Evolutionary conservation across 2,329 filamentous ascomycete species (phyloP).

Genomic region (Septoria linicola): DNA sequence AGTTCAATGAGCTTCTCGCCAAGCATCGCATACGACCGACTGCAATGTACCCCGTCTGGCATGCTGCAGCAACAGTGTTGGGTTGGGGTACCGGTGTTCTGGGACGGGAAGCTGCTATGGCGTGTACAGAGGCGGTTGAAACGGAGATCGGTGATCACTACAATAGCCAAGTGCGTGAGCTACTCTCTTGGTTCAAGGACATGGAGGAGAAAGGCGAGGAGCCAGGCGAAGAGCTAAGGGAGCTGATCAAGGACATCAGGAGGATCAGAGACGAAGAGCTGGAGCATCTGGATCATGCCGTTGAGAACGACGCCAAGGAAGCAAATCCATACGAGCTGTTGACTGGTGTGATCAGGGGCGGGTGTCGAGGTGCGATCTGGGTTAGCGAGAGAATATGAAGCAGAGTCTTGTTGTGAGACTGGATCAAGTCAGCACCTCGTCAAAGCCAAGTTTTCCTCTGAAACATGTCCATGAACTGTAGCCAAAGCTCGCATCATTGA

Average conservation of each 20-base stretch:
- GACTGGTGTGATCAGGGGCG: constrained; percentile 82
- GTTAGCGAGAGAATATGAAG: constrained; percentile 70
- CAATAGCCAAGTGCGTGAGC: constrained; percentile 79
- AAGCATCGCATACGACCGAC: constrained; percentile 90
- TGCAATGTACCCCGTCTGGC: constrained; percentile 89
- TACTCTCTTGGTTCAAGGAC: constrained; percentile 76
- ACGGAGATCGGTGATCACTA: constrained; percentile 97
- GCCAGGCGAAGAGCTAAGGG: constrained; percentile 72
- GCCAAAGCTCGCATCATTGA: too few relatives aligned
- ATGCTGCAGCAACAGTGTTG: constrained; percentile 71
- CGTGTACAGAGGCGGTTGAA: constrained; percentile 96
- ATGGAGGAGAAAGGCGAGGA: constrained; percentile 77
- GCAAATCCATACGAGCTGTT: constrained; percentile 87
- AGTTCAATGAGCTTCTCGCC: constrained; percentile 79
- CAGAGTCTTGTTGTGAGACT: not conserved
- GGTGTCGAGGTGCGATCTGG: constrained; percentile 91
- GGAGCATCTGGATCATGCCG: constrained; percentile 92
- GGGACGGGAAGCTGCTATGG: constrained; percentile 94
- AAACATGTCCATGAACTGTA: too few relatives aligned
- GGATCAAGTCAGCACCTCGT: too few relatives aligned
- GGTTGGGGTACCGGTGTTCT: constrained; percentile 88
- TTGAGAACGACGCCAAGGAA: constrained; percentile 88
- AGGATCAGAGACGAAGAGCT: constrained; percentile 92
- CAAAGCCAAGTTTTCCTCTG: too few relatives aligned
- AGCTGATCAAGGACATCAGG: constrained; percentile 71